A percentile compares a stretch with the other conserved stretches of the same genome.
These are phyloP conservation scores for Rhizophagus sp. DNA, from an alignment of 192 early-diverging fungal species.

Conservation along the genomic window DNA sequence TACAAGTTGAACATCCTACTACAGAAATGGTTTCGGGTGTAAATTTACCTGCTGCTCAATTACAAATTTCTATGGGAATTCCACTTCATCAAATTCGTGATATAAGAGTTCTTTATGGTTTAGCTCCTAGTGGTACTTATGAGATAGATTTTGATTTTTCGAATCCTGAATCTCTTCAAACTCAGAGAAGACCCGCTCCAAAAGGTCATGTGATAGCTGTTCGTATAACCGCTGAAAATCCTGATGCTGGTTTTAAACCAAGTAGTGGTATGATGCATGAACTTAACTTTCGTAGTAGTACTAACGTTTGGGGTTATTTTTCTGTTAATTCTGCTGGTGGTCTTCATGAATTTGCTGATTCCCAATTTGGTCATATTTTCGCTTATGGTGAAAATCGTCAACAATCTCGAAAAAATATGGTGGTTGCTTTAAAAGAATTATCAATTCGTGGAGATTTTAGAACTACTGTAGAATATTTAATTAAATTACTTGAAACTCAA, in stretches of 20 bases:
- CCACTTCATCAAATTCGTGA: conserved; percentile 94
- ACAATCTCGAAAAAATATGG: conserved; percentile 92
- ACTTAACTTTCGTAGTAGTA: conserved; percentile 94
- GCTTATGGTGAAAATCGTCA: conserved; percentile 94
- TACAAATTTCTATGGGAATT: conserved; percentile 99
- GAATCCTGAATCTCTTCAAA: conserved; percentile 71
- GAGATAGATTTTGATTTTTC: conserved; percentile 94
- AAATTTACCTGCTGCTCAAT: conserved; percentile 95
- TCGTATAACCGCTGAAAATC: conserved; percentile 99
- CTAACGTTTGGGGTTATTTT: conserved; percentile 99
- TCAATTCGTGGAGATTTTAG: conserved; percentile 98
- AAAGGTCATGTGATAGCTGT: conserved; percentile 98
- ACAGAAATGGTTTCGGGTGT: conserved; percentile 99
- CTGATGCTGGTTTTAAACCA: conserved; percentile 99
- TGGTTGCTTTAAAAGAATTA: conserved; percentile 96
- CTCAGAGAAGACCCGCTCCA: conserved; percentile 88
- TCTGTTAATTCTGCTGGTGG: conserved; percentile 92
- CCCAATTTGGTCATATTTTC: conserved; percentile 99
- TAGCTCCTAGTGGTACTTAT: conserved; percentile 81
- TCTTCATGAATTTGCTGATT: conserved; percentile 99
- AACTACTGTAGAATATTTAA: conserved; percentile 96
- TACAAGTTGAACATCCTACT: conserved; percentile 99
- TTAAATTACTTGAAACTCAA: conserved; percentile 87
- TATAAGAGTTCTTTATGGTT: conserved; percentile 93
- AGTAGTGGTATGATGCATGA: conserved; percentile 95